A percentile compares a stretch with the other conserved stretches of the same genome.
Evolutionary conservation across 2,329 filamentous ascomycete genomes (phyloP).

Genomic region (Claviceps pazoutovae): DNA sequence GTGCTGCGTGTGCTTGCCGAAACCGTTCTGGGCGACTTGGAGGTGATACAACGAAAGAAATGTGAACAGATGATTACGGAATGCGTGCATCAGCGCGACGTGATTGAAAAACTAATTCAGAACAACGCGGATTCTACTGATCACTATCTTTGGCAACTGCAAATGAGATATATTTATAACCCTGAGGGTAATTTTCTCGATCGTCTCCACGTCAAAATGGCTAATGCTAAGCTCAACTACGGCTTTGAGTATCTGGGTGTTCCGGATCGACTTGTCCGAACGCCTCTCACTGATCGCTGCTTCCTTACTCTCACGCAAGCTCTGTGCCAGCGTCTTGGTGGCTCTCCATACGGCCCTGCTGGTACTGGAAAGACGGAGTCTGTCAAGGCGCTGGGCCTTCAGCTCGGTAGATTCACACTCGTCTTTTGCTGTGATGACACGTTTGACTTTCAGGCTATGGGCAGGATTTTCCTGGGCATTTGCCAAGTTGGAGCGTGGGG

Average conservation of each 20-base stretch:
- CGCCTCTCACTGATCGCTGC: conserved; percentile 91
- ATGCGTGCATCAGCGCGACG: conserved; percentile 93
- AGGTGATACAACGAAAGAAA: conserved; percentile 79
- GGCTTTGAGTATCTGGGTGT: conserved; percentile 98
- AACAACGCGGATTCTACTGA: conserved; percentile 59
- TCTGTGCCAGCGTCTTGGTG: conserved; percentile 84
- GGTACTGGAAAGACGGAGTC: conserved; percentile 99
- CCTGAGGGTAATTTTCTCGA: conserved; percentile 68
- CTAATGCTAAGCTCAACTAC: conserved; percentile 88
- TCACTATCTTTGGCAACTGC: conserved; percentile 85
- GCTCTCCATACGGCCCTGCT: conserved; percentile 91
- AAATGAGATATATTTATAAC: conserved; percentile 91
- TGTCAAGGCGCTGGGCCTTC: conserved; percentile 91
- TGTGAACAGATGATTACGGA: conserved; percentile 98
- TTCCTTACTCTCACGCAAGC: conserved; percentile 97
- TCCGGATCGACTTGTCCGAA: conserved; percentile 88
- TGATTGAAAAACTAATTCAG: conserved; percentile 73
- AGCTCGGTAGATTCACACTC: conserved; percentile 91
- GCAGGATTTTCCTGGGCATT: conserved; percentile 96
- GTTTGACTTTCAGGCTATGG: conserved; percentile 99
- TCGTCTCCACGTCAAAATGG: conserved; percentile 86
- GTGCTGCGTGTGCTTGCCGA: conserved; percentile 75
- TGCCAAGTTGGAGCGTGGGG: conserved; percentile 99
- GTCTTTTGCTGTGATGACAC: conserved; percentile 99
- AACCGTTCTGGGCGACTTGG: conserved; percentile 80